Base-by-base conservation (phyloP, 225 moss, liverwort and hornwort genomes). In the Thuidium tamariscinum region DNA sequence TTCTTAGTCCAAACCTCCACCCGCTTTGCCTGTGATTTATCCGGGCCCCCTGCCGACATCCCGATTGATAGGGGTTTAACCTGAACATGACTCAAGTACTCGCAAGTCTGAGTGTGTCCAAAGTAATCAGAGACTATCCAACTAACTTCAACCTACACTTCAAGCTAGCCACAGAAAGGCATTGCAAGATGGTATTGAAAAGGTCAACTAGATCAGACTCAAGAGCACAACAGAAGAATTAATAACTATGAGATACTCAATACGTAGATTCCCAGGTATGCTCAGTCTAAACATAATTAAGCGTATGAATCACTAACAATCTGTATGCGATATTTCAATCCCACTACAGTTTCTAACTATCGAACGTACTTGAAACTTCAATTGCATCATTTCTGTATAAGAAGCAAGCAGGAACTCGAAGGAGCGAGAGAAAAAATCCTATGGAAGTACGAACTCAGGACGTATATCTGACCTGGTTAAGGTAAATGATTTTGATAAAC, bases 1-100 rank as follows among this genome's bases (percentile, higher is more conserved):
- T 97, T 96, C 89, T 95, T 99, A 52, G 99, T 97, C 99, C 99
- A 99, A 80, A 93, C 90, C 86, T 99, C 99, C 89, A 93, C 92
- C 64, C 99, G 96, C 94, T 97, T 99, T 16, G 96, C 91, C 91
- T 95, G 99, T 60, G 97, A 95, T 89, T 99, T 99, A 84, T 99
- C 99, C 63, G 98, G 96, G 16, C 98, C 97, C 60, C 97, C 97
- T 52, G 97, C 95, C 84, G 97, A 96, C 92, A 96, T 96, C 71
- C 98, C 98, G 86, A 95, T 95, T n/a, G 96, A 95, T 88, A 95
- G 88, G 26, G 97, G 99, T 82, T 95, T 96, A 84, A 95, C 96
- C 94, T 95, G 91, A 81, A 89, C 73, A 89, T 60, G 56, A 51
- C 65, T 82, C 86, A 72, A 84, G 61, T n/a, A 80, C 61, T 83